Conservation (phyloP, 2,329 filamentous ascomycete species). For the Periconia digitata region DNA sequence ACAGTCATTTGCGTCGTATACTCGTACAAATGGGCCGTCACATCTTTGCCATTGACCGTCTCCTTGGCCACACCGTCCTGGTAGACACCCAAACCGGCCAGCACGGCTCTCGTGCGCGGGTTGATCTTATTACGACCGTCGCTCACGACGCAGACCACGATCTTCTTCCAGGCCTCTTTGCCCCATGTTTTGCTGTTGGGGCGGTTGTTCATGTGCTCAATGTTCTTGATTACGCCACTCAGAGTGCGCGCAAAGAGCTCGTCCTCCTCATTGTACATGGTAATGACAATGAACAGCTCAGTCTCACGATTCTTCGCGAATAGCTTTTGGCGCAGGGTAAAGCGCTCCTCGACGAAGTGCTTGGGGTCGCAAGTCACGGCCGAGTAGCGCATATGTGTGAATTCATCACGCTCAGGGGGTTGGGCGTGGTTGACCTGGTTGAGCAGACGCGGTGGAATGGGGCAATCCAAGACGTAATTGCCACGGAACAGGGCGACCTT, state of each 20-base stretch:
- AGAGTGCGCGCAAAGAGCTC: slow-evolving; percentile 93
- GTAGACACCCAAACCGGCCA: slow-evolving; percentile 93
- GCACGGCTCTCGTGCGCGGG: slow-evolving; percentile 79
- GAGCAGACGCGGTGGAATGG: slow-evolving; percentile 83
- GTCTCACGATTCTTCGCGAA: slow-evolving; percentile 92
- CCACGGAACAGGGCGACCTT: slow-evolving; percentile 96
- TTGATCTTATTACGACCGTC: slow-evolving; percentile 98
- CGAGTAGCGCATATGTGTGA: slow-evolving; percentile 90
- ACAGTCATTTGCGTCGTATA: slow-evolving; percentile 87
- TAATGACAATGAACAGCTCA: slow-evolving; percentile 93
- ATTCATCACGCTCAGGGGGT: slow-evolving; percentile 77
- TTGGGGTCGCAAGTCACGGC: slow-evolving; percentile 92
- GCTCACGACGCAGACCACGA: slow-evolving; percentile 95
- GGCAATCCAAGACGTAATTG: slow-evolving; percentile 95
- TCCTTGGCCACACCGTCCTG: slow-evolving; percentile 99
- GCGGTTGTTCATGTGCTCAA: slow-evolving; percentile 95
- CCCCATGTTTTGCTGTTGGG: slow-evolving; percentile 97
- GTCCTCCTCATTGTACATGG: slow-evolving; percentile 99
- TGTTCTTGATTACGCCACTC: slow-evolving; percentile 97
- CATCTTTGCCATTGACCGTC: slow-evolving; percentile 93
- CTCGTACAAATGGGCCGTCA: slow-evolving; percentile 95
- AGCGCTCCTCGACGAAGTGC: slow-evolving; percentile 85
- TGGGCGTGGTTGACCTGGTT: slow-evolving; percentile 84
- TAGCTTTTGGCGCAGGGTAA: slow-evolving; percentile 86
- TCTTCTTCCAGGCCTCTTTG: slow-evolving; percentile 99